phyloP scores from a whole-genome alignment of 1,284 basidiomycete species.

The Xanthoconium separans region DNA sequence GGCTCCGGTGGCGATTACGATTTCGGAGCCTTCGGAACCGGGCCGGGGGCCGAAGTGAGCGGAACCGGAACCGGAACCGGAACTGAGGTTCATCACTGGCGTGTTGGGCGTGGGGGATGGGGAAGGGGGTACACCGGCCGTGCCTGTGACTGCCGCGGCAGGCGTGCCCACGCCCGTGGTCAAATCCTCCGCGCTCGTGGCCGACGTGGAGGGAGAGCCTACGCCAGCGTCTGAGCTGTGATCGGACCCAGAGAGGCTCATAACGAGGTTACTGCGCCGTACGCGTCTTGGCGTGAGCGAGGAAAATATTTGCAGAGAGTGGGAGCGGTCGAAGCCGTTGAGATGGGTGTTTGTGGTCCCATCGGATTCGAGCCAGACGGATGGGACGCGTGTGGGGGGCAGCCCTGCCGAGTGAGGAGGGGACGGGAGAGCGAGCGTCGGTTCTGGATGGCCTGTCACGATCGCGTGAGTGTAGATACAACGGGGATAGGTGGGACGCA shows the following conservation, averaged over 20 bases:
- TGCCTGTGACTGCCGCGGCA: neutral
- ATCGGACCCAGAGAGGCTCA: conserved; percentile 23
- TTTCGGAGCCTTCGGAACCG: too few relatives aligned
- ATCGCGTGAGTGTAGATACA: neutral
- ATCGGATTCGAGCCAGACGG: conserved; percentile 29
- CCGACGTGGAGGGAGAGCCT: neutral
- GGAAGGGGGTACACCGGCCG: too few relatives aligned
- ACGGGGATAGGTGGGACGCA: conserved; percentile 4
- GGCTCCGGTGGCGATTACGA: too few relatives aligned
- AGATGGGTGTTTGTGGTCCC: neutral
- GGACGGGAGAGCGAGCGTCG: conserved; percentile 16
- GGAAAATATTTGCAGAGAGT: conserved; percentile 21
- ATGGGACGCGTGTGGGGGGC: conserved; percentile 17
- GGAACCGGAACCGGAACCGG: too few relatives aligned
- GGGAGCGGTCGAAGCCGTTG: conserved; percentile 17
- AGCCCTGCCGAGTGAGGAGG: conserved; percentile 28
- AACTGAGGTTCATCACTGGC: too few relatives aligned
- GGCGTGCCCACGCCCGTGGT: too few relatives aligned
- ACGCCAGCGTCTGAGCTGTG: neutral
- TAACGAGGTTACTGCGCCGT: conserved; percentile 29
- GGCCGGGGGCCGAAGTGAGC: too few relatives aligned
- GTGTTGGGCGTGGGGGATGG: too few relatives aligned
- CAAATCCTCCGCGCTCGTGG: neutral
- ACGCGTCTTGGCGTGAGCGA: conserved; percentile 9
- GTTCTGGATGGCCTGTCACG: conserved; percentile 19